Evolutionary conservation across 2,329 filamentous ascomycete species (phyloP).

Genomic region (Mycocentrospora acerina): DNA sequence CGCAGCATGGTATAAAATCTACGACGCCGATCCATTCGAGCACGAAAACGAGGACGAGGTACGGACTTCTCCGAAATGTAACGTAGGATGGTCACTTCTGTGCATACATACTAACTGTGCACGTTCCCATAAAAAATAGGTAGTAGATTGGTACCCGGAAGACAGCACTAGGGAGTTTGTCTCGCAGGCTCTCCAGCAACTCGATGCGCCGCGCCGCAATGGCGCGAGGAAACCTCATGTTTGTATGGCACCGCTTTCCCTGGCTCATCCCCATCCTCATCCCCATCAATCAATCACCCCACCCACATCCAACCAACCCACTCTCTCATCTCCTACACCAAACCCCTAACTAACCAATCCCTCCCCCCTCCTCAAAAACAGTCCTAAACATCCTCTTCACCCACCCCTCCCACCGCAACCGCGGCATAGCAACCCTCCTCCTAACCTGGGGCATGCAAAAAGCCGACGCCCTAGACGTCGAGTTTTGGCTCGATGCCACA

Average conservation of each 20-base stretch:
- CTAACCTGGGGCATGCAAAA: slow-evolving; percentile 38
- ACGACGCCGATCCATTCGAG: slow-evolving; percentile 12
- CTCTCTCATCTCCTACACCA: too few relatives aligned
- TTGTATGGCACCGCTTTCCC: too few relatives aligned
- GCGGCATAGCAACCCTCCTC: slow-evolving; percentile 34
- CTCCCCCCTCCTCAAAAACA: too few relatives aligned
- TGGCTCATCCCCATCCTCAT: too few relatives aligned
- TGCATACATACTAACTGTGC: too few relatives aligned
- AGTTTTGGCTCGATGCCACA: slow-evolving; percentile 30
- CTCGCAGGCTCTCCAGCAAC: slow-evolving; percentile 2
- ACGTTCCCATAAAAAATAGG: slow-evolving; percentile 8
- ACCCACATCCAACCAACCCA: too few relatives aligned
- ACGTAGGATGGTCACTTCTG: too few relatives aligned
- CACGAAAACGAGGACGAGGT: slow-evolving; percentile 2
- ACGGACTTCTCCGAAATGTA: too few relatives aligned
- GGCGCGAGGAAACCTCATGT: background rate
- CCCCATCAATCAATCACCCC: too few relatives aligned
- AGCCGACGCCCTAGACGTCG: slow-evolving; percentile 26
- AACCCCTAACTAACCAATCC: too few relatives aligned
- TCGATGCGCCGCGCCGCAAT: background rate
- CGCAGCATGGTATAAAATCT: slow-evolving; percentile 34
- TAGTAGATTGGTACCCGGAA: slow-evolving; percentile 6
- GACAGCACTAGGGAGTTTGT: slow-evolving; percentile 7
- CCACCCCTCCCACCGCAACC: slow-evolving; percentile 31
- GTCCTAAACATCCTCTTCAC: slow-evolving; percentile 41